Evolutionary conservation across 2,329 filamentous ascomycete genomes (phyloP).

Genomic region (Ceratocystis eucalypticola): DNA sequence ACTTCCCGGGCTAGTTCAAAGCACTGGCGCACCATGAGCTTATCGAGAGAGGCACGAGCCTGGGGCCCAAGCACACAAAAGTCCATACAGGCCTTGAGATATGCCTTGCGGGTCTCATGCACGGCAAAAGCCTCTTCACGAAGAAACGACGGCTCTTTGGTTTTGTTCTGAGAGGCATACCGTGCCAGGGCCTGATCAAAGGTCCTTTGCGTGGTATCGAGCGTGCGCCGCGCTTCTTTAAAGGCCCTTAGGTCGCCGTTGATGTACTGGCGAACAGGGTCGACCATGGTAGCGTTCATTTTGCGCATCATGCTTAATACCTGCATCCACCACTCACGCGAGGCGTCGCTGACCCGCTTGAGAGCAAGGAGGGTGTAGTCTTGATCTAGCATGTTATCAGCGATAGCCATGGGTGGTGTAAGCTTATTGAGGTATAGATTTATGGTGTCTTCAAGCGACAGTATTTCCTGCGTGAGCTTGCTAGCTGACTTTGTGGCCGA

Average conservation of each 20-base stretch:
- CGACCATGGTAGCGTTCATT: conserved; percentile 62
- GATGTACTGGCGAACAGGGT: conserved; percentile 70
- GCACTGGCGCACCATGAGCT: conserved; percentile 70
- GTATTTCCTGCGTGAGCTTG: conserved; percentile 48
- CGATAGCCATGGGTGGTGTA: conserved; percentile 57
- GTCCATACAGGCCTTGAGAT: conserved; percentile 85
- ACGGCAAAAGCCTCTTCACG: conserved; percentile 92
- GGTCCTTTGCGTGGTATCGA: conserved; percentile 69
- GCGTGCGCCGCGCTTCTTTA: conserved; percentile 63
- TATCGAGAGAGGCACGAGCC: conserved; percentile 70
- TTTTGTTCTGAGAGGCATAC: conserved; percentile 75
- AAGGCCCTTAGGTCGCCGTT: conserved; percentile 68
- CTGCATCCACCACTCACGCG: conserved; percentile 75
- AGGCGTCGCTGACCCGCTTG: conserved; percentile 70
- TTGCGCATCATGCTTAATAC: conserved; percentile 61
- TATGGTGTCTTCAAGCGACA: conserved; percentile 65
- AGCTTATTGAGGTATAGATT: conserved; percentile 63
- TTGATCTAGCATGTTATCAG: conserved; percentile 79
- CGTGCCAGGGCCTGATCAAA: conserved; percentile 72
- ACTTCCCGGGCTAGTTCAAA: conserved; percentile 82
- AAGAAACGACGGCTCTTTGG: conserved; percentile 81
- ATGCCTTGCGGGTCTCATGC: conserved; percentile 80
- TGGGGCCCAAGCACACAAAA: conserved; percentile 82
- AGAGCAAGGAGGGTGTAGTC: conserved; percentile 87
- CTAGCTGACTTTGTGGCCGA: conserved; percentile 40